Percentiles rank a stretch among this genome's conserved stretches.
Evolutionary conservation across 1,284 basidiomycete species (phyloP).

Genomic region (Leccinum solheimii): DNA sequence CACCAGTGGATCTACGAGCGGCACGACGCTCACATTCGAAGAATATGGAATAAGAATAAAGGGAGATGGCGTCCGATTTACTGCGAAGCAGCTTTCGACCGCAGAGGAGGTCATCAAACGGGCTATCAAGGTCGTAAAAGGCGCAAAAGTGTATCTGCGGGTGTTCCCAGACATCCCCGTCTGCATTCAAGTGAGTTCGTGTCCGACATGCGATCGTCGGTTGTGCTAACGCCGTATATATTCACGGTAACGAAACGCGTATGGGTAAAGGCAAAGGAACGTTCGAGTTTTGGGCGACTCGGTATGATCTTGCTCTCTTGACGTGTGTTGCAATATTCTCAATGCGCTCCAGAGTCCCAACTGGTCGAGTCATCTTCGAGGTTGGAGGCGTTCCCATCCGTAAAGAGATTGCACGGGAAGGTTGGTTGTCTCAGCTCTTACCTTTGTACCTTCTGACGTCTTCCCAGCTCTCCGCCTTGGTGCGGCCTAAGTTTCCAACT

Average conservation of each 20-base stretch:
- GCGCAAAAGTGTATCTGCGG: conserved; percentile 83
- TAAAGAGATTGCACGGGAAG: conserved; percentile 91
- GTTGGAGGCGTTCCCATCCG: conserved; percentile 90
- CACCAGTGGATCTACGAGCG: conserved; percentile 88
- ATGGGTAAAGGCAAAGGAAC: conserved; percentile 99
- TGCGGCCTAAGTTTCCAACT: conserved; percentile 84
- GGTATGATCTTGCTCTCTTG: conserved; percentile 48
- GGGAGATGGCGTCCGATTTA: conserved; percentile 77
- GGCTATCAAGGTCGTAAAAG: conserved; percentile 91
- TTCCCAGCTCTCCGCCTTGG: conserved; percentile 82
- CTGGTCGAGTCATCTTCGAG: conserved; percentile 94
- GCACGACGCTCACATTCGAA: conserved; percentile 90
- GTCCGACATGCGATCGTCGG: not conserved
- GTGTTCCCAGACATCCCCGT: conserved; percentile 98
- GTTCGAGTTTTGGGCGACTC: conserved; percentile 96
- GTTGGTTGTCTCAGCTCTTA: conserved; percentile 40
- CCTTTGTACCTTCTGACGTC: conserved; percentile 1
- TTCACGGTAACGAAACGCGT: conserved; percentile 94
- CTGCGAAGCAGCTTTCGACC: conserved; percentile 87
- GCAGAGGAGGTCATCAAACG: conserved; percentile 89
- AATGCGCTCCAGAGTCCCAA: conserved; percentile 64
- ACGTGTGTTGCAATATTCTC: not conserved
- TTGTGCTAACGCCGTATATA: conserved; percentile 7
- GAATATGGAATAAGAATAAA: conserved; percentile 91
- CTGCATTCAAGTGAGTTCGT: conserved; percentile 80